Evolutionary conservation across 192 early-diverging fungal genomes (phyloP), one percentile per base, ranked within the genome.

Genomic region (Funneliformis geosporum): DNA sequence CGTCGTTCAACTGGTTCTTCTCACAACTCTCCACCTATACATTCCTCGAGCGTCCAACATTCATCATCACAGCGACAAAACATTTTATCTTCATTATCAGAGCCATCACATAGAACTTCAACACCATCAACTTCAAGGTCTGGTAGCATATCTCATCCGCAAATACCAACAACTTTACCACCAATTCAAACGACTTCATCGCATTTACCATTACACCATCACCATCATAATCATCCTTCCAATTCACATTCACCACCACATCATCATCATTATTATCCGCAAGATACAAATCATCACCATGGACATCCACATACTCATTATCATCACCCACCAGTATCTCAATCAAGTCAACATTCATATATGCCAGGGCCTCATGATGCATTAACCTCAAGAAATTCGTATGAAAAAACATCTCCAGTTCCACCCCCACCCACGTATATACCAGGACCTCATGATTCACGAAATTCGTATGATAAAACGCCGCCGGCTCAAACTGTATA

Each of bases 201-300:
- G 42, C 60, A 38, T 46, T 27, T 23, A 62, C 39, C 16, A 2
- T 11, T 9, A 21, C 60, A 16, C 14, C 75, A 64, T 8, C 76
- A 65, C 46, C 76, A 78, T 78, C 76, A 78, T 78, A 40, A 64
- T 62, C 62, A 59, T 66, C 62, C 43, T 55, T 60, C 59, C 8
- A 27, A 42, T n/a, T 23, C 73, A 10, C 47, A 43, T 50, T 23
- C 62, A n/a, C 5, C 76, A 43, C n/a, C 28, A 14, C 76, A 78
- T 78, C 39, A 43, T 43, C 75, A 62, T 78, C 76, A 47, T 78
- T 27, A 78, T 68, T 55, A 78, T 68, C 23, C 28, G 14, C 47
- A 43, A 16, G 18, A 66, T 25, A 18, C 21, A 61, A 8, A 16
- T 65, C 38, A 78, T 50, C 61, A 69, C 23, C 67, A 69, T 69